A percentile compares a stretch with the other conserved stretches of the same genome.
These are phyloP conservation scores for Ceratobasidium sp. DNA, from an alignment of 1,284 basidiomycete species.

Conservation along the genomic window DNA sequence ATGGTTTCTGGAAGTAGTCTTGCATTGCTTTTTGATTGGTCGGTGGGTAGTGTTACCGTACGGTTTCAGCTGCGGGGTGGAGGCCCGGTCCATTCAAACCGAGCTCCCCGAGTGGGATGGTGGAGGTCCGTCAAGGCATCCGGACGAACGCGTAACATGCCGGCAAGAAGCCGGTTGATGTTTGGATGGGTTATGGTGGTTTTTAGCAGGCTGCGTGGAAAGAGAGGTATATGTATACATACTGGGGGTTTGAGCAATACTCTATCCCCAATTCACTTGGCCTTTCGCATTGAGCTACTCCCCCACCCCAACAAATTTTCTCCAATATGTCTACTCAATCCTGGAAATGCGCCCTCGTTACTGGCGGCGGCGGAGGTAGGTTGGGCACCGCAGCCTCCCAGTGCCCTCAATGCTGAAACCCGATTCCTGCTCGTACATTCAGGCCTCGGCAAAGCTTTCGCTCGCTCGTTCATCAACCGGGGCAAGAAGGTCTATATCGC, in stretches of 20 bases:
- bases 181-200: background rate
- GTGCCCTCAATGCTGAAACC: background rate
- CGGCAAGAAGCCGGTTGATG: background rate
- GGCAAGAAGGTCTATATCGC: constrained; percentile 57
- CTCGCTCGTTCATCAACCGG: constrained; percentile 53
- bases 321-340: constrained; percentile 9
- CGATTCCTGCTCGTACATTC: background rate
- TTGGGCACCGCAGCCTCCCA: background rate
- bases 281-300: background rate
- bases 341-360: constrained; percentile 31
- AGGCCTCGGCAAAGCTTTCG: constrained; percentile 53
- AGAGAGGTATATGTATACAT: background rate
- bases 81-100: constrained; percentile 3
- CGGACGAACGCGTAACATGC: no score
- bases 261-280: background rate
- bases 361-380: constrained; percentile 29
- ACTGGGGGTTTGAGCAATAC: background rate
- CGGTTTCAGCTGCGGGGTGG: background rate
- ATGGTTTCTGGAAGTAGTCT: no score
- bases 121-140: background rate
- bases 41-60: no score
- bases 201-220: background rate
- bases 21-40: no score
- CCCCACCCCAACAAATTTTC: background rate
- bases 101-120: background rate